Evolutionary conservation across 306 rosid species (phyloP).

Genomic region (Fragaria nilgerrensis): DNA sequence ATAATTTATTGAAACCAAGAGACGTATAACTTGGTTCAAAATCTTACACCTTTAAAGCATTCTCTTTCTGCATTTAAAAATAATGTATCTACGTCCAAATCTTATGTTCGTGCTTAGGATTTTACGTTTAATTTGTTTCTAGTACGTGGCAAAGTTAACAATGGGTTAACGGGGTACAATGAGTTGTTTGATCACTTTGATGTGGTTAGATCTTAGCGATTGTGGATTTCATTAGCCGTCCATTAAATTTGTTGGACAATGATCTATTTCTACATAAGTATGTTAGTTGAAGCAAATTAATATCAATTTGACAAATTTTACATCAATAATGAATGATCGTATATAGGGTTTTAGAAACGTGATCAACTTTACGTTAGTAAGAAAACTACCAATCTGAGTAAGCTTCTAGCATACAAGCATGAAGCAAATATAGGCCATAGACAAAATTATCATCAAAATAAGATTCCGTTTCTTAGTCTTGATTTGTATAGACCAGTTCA

Average conservation of each 20-base stretch:
- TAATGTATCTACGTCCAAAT: too few relatives aligned
- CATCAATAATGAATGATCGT: not conserved
- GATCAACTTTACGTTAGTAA: not conserved
- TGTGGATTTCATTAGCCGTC: not conserved
- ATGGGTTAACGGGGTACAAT: not conserved
- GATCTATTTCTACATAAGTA: not conserved
- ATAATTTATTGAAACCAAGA: too few relatives aligned
- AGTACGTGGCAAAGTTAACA: too few relatives aligned
- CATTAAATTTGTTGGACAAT: not conserved
- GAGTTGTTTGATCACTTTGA: not conserved
- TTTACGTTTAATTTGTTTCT: not conserved
- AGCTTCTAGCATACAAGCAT: not conserved
- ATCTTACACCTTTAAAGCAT: too few relatives aligned
- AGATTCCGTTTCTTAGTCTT: not conserved
- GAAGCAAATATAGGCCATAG: not conserved
- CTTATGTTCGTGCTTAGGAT: not conserved
- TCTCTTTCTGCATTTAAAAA: too few relatives aligned
- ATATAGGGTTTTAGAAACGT: not conserved
- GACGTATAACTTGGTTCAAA: too few relatives aligned
- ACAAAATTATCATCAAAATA: not conserved
- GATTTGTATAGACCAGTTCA: not conserved
- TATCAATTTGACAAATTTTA: not conserved
- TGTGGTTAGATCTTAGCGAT: not conserved
- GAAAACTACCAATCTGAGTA: not conserved
- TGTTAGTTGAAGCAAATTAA: conserved; percentile 14